Evolutionary conservation across 306 rosid species (phyloP), one percentile per base, ranked within the genome.

Genomic region (Prunus davidiana): DNA sequence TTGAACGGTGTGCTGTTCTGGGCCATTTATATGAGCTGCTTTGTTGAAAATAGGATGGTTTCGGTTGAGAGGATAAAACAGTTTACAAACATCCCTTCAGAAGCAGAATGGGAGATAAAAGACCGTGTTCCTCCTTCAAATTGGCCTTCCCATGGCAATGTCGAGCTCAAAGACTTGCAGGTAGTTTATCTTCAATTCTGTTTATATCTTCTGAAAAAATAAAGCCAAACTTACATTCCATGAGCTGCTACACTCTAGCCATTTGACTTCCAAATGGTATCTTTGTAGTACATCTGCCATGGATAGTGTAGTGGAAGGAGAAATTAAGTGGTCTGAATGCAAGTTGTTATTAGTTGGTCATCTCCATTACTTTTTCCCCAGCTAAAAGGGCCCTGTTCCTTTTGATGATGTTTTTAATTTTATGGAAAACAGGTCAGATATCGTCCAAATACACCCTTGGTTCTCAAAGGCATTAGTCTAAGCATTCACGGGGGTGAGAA

Each of bases 31-130:
- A 80, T 90, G 92, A 95, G 99, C 63, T 95, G 99, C 82, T 87
- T 89, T 74, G 84, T 95, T 11, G 99, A 95, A 83, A 95, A 95
- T 84, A 88, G 84, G 83, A 82, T 95, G 99, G 99, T 95, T 10
- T 95, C 99, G n/a, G 97, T 95, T 58, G 99, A 95, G 88, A 87
- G 98, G 84, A 80, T 95, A 61, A 92, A 84, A 46, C 99, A 95
- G 73, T 95, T 92, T 75, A 88, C 90, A 11, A 78, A 69, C 30
- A 95, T 92, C 71, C 97, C 93, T 72, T 84, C 99, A 1, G 99
- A 95, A 84, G 86, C 99, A 51, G 68, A 73, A 47, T 95, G 99
- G 99, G 69, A 79, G 58, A 72, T 89, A 34, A 54, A 85, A 73
- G 96, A 92, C 73, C 88, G 80, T 13, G 28, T 74, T 65, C 92